Conservation (phyloP, 2,329 filamentous ascomycete genomes). For the Neonectria hederae region DNA sequence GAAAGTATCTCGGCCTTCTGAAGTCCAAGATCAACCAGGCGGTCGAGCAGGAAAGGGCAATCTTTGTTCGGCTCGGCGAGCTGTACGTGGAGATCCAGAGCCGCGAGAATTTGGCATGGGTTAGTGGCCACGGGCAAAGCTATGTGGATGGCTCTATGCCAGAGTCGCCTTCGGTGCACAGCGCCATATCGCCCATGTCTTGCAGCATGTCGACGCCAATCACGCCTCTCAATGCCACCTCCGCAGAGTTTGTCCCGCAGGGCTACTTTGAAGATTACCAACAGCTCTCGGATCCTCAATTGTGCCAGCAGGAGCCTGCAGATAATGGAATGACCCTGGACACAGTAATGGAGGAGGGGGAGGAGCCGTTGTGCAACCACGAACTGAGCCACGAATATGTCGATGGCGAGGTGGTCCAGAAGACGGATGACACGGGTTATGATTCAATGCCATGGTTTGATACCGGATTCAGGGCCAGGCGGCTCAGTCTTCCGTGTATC, state of each 20-base stretch:
- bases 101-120: conserved; percentile 51
- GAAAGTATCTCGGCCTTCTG: conserved; percentile 55
- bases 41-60: conserved; percentile 56
- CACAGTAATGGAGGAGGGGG: conserved; percentile 40
- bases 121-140: conserved; percentile 38
- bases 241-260: conserved; percentile 47
- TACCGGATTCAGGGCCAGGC: conserved; percentile 24
- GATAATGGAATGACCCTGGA: conserved; percentile 25
- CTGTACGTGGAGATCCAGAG: conserved; percentile 60
- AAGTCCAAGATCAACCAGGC: conserved; percentile 55
- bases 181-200: conserved; percentile 19
- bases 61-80: conserved; percentile 59
- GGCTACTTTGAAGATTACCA: conserved; percentile 29
- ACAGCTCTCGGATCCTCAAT: conserved; percentile 5
- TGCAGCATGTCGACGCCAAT: conserved; percentile 27
- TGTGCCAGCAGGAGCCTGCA: conserved; percentile 4
- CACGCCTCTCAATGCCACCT: conserved; percentile 41
- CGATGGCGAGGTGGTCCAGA: conserved; percentile 13
- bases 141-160: conserved; percentile 23
- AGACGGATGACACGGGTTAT: conserved; percentile 1
- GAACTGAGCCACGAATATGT: conserved; percentile 13
- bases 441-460: conserved; percentile 5
- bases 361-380: conserved; percentile 24
- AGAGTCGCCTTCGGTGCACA: conserved; percentile 25
- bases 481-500: conserved; percentile 44